phyloP scores from a whole-genome alignment of 164 flowering plant species.

The Liquidambar formosana region DNA sequence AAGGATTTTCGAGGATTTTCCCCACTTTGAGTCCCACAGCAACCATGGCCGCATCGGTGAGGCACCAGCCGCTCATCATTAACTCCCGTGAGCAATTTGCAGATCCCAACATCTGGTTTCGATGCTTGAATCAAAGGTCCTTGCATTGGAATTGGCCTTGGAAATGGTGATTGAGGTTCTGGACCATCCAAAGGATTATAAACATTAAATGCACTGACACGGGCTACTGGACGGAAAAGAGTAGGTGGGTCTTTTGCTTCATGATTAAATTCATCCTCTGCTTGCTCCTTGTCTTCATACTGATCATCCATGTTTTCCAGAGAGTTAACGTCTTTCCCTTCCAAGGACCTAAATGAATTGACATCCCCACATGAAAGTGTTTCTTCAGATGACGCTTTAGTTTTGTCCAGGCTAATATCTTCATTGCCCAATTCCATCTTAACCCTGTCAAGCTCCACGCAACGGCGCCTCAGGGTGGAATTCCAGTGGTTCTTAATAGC shows the following conservation, averaged over 20 bases:
- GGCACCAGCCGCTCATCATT: conserved; percentile 55
- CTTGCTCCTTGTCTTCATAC: conserved; percentile 23
- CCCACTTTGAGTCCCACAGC: conserved; percentile 37
- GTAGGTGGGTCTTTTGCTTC: conserved; percentile 40
- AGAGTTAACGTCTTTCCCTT: conserved; percentile 49
- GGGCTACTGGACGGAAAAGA: conserved; percentile 69
- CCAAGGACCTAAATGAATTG: conserved; percentile 46
- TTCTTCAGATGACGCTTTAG: conserved; percentile 81
- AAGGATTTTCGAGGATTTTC: conserved; percentile 32
- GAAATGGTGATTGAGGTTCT: conserved; percentile 18
- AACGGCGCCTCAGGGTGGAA: conserved; percentile 74
- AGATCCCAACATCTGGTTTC: conserved; percentile 44
- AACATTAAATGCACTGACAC: conserved; percentile 67
- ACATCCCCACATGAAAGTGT: conserved; percentile 61
- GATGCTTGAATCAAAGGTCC: conserved; percentile 43
- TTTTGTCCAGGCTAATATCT: conserved; percentile 54
- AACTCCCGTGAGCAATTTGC: conserved; percentile 48
- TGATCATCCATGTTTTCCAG: conserved; percentile 37
- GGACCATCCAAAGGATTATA: conserved; percentile 41
- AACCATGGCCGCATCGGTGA: conserved; percentile 69
- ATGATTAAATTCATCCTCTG: conserved; percentile 18
- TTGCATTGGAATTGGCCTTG: conserved; percentile 31
- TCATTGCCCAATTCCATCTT: conserved; percentile 38
- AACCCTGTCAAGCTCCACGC: conserved; percentile 34
- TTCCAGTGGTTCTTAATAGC: conserved; percentile 97